Percentiles rank a stretch among this genome's conserved stretches.
phyloP scores from a whole-genome alignment of 495 filamentous ascomycete genomes.

The Sphaerosporella brunnea region DNA sequence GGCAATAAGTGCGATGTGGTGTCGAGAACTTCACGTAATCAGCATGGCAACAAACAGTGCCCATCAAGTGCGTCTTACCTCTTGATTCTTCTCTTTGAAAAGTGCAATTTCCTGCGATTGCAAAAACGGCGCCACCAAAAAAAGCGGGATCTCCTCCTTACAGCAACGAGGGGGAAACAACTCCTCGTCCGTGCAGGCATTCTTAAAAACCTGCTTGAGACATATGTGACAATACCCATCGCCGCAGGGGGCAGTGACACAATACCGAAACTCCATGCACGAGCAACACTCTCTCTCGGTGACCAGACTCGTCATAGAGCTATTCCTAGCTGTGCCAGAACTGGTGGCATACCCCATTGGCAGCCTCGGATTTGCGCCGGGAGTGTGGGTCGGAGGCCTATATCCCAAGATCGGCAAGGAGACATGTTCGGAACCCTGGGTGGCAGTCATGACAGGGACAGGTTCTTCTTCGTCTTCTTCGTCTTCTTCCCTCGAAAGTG shows the following conservation, averaged over 20 bases:
- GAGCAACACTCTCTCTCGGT: background rate
- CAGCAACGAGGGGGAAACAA: conserved; percentile 34
- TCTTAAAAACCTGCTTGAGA: conserved; percentile 15
- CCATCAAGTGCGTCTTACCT: no score
- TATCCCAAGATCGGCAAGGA: background rate
- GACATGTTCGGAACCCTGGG: background rate
- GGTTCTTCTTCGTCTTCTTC: background rate
- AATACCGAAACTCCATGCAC: conserved; percentile 11
- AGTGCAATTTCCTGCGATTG: conserved; percentile 12
- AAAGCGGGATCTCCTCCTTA: conserved; percentile 27
- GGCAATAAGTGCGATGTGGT: conserved; percentile 31
- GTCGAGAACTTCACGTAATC: conserved; percentile 30
- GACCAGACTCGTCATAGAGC: background rate
- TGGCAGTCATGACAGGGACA: background rate
- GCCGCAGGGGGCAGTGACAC: conserved; percentile 4
- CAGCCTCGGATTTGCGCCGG: background rate
- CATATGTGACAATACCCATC: conserved; percentile 18
- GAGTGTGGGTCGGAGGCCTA: background rate
- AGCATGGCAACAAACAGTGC: no score
- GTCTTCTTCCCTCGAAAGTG: conserved; percentile 1
- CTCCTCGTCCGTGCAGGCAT: conserved; percentile 14
- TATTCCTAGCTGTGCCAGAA: background rate
- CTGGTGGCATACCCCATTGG: background rate
- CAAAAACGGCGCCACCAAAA: conserved; percentile 23
- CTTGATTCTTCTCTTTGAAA: conserved; percentile 28